Conservation (phyloP, 2,329 filamentous ascomycete species). For the Colletotrichum graminicola region DNA sequence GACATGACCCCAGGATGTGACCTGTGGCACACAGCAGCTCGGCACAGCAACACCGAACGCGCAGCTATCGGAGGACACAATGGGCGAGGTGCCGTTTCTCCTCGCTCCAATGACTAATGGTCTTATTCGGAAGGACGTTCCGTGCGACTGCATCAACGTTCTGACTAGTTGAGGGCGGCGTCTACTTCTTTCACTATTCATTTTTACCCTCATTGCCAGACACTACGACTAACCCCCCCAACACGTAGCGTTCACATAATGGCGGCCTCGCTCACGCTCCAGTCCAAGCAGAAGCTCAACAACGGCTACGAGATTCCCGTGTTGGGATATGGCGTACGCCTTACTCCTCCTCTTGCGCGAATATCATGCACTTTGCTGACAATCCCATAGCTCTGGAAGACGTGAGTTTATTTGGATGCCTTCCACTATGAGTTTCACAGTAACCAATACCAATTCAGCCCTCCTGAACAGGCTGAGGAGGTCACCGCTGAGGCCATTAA, state of each 20-base stretch:
- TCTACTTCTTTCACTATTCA: background rate
- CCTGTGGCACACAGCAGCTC: conserved; percentile 13
- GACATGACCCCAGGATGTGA: background rate
- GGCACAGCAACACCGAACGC: conserved; percentile 36
- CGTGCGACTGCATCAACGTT: conserved; percentile 1
- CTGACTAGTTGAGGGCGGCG: background rate
- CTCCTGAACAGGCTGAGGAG: conserved; percentile 53
- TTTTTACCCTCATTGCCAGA: background rate
- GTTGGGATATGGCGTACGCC: conserved; percentile 66
- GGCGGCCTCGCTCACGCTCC: conserved; percentile 58
- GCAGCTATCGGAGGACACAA: conserved; percentile 29
- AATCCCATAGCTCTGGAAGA: conserved; percentile 62
- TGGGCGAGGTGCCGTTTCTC: background rate
- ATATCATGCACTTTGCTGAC: conserved; percentile 35
- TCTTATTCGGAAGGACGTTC: conserved; percentile 13
- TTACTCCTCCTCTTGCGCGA: conserved; percentile 4
- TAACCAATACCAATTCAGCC: conserved; percentile 44
- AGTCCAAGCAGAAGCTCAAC: conserved; percentile 65
- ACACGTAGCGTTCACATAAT: conserved; percentile 48
- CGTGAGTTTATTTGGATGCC: conserved; percentile 52
- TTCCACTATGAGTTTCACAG: background rate
- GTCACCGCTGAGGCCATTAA: conserved; percentile 61
- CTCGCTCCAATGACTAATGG: conserved; percentile 34
- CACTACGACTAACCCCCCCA: background rate
- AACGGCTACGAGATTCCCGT: conserved; percentile 66